phyloP scores from a whole-genome alignment of 495 filamentous ascomycete genomes.

The Penicillium diatomitis region DNA sequence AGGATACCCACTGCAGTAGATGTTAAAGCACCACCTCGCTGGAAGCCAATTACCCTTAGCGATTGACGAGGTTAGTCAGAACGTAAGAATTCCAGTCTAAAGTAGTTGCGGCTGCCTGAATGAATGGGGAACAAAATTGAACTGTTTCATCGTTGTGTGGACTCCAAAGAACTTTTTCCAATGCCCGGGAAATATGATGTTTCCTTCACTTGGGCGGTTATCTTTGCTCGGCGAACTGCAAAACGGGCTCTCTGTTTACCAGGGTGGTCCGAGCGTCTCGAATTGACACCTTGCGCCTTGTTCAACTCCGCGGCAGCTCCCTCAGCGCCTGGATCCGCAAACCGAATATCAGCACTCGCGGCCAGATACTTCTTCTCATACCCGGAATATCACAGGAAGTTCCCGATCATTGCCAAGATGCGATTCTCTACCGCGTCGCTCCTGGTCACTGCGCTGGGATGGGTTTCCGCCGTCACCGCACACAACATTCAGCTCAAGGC shows the following conservation, averaged over 20 bases:
- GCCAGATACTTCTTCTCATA: too few relatives aligned
- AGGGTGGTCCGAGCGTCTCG: conserved; percentile 34
- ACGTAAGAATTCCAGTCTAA: too few relatives aligned
- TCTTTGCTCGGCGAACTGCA: not conserved
- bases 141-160: too few relatives aligned
- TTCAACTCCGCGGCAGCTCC: not conserved
- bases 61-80: too few relatives aligned
- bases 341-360: too few relatives aligned
- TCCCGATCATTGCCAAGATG: conserved; percentile 28
- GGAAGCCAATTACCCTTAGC: too few relatives aligned
- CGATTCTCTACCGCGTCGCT: conserved; percentile 45
- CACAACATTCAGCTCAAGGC: conserved; percentile 94
- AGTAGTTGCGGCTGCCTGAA: too few relatives aligned
- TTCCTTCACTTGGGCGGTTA: not conserved
- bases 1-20: too few relatives aligned
- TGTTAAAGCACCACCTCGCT: too few relatives aligned
- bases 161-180: too few relatives aligned
- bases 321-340: too few relatives aligned
- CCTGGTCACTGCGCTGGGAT: conserved; percentile 53
- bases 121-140: too few relatives aligned
- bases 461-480: conserved; percentile 54
- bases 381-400: not conserved
- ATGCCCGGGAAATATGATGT: not conserved
- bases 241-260: conserved; percentile 11
- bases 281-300: conserved; percentile 37